These are phyloP conservation scores for Ophiostoma quercus DNA, from an alignment of 2,329 filamentous ascomycete species.

Conservation along the genomic window DNA sequence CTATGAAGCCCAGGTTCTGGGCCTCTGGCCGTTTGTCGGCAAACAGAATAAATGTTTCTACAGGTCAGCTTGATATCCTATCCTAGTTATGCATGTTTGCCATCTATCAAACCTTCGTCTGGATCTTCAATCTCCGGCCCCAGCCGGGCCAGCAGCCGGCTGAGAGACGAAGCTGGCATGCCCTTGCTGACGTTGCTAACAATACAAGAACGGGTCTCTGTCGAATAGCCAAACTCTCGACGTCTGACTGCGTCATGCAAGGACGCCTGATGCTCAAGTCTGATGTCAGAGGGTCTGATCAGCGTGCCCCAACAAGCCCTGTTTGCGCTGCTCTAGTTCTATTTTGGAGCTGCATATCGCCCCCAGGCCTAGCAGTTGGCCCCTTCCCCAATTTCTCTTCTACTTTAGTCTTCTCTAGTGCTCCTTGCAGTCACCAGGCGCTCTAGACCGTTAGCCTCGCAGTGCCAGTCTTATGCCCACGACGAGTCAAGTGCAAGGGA, in stretches of 20 bases:
- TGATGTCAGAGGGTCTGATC: not conserved
- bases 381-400: not conserved
- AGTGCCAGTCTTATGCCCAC: not conserved
- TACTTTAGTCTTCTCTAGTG: not conserved
- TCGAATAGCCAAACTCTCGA: not conserved
- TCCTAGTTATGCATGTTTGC: not conserved
- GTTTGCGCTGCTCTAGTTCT: not conserved
- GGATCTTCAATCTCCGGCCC: constrained; percentile 45
- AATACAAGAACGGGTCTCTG: not conserved
- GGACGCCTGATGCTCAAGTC: not conserved
- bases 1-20: constrained; percentile 77
- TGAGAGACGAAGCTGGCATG: constrained; percentile 17
- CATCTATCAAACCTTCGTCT: constrained; percentile 42
- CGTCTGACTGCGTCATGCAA: not conserved
- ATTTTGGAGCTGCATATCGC: not conserved
- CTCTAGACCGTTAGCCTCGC: not conserved
- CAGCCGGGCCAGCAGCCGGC: constrained; percentile 29
- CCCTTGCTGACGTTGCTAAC: not conserved
- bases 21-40: constrained; percentile 63
- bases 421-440: not conserved
- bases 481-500: not conserved
- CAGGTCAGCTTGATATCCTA: constrained; percentile 15
- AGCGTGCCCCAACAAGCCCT: not conserved
- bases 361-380: not conserved
- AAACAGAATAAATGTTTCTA: constrained; percentile 86